Evolutionary conservation across 208 protist genomes (phyloP).

Genomic region (Trichomonas tenax): DNA sequence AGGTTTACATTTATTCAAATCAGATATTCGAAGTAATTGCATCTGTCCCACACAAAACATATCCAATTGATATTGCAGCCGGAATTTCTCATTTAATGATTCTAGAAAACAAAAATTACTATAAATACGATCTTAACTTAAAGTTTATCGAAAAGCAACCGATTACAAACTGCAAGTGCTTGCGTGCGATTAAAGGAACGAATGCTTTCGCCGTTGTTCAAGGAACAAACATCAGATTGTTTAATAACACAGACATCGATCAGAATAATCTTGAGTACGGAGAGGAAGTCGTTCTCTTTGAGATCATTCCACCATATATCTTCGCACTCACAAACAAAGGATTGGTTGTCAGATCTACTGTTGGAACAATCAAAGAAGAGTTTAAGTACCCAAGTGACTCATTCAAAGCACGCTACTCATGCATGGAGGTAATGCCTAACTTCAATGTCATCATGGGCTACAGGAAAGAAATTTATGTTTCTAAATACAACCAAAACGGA

Average conservation of each 20-base stretch:
- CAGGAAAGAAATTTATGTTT: not conserved
- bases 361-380: not conserved
- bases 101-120: not conserved
- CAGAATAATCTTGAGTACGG: not conserved
- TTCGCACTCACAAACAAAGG: not conserved
- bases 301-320: not conserved
- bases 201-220: not conserved
- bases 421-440: not conserved
- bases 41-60: not conserved
- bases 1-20: not conserved
- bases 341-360: not conserved
- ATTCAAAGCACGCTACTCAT: not conserved
- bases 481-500: not conserved
- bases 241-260: not conserved
- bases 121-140: not conserved
- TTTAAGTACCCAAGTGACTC: not conserved
- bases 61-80: not conserved
- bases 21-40: not conserved
- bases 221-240: not conserved
- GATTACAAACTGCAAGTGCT: not conserved
- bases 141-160: not conserved
- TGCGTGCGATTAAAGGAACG: not conserved
- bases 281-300: not conserved
- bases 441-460: not conserved
- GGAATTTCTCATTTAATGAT: not conserved